phyloP scores from a whole-genome alignment of 2,329 filamentous ascomycete species.

The Mollisiaceae sp. region DNA sequence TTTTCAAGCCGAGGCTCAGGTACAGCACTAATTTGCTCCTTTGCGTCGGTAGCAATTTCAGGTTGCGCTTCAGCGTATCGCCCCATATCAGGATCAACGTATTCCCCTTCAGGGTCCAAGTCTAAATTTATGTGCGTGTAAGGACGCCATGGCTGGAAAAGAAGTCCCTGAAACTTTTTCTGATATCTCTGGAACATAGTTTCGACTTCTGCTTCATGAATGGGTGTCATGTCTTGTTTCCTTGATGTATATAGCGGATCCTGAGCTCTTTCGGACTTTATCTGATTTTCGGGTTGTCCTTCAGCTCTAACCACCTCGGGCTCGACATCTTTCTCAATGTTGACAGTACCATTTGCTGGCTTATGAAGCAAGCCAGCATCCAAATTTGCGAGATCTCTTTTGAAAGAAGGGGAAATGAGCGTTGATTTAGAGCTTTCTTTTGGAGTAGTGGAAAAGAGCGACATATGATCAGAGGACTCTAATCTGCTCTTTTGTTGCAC shows the following conservation, averaged over 20 bases:
- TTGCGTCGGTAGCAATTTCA: neutral
- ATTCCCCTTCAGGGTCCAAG: constrained; percentile 6
- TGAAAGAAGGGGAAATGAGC: neutral
- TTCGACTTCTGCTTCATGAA: neutral
- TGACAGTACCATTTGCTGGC: neutral
- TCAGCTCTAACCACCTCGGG: neutral
- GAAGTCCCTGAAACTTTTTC: neutral
- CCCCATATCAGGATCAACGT: constrained; percentile 8
- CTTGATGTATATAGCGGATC: neutral
- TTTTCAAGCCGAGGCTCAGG: constrained; percentile 11
- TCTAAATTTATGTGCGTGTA: constrained; percentile 1
- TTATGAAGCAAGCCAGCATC: neutral
- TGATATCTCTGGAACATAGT: constrained; percentile 4
- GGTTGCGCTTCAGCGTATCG: neutral
- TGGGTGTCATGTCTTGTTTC: neutral
- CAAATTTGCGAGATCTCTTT: constrained; percentile 5
- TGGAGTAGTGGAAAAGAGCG: neutral
- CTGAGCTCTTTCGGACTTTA: neutral
- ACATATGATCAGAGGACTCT: neutral
- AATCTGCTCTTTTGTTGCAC: neutral
- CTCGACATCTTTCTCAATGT: neutral
- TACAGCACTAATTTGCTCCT: neutral
- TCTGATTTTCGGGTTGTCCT: neutral
- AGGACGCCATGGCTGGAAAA: constrained; percentile 6
- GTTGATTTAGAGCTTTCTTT: neutral